Base-by-base conservation (phyloP, 2,329 filamentous ascomycete genomes). In the Colletotrichum sp. region DNA sequence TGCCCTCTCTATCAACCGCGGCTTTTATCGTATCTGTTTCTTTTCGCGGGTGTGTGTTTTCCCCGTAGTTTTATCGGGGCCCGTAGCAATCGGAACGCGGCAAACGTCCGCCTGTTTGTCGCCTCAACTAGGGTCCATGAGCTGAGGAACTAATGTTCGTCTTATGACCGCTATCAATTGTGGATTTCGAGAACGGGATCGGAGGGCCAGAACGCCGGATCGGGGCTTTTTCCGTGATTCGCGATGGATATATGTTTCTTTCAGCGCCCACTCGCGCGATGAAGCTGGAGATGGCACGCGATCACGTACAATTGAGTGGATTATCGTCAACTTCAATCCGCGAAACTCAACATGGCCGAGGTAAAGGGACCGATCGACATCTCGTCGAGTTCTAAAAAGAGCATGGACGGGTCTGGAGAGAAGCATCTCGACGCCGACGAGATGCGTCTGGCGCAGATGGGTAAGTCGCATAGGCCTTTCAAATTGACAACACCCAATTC, bases 391-490 rank as follows among this genome's bases (percentile, higher is more conserved):
- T 67, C 74, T 13, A 71, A 28, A 36, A 63, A 67, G 55, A 77
- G 76, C 58, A 16, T 65, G 32, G 76, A 77, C 13, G 76, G 38
- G 3, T 57, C 63, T 13, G 63, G 57, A 21, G 75, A 77, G 48
- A 73, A 72, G 34, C 36, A 21, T 30, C 63, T 76, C 24, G 79
- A 86, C 78, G 82, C 82, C 16, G 86, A 87, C 72, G 86, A 86
- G 76, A 64, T 84, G 34, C 84, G 85, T 72, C 78, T 87, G 78
- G 86, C 86, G 28, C 86, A 87, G 74, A 87, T 87, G 86, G 85
- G 85, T 86, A 75, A 32, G 64, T 28, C 6, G 6, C 24, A 18
- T 3, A n/a, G n/a, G 3, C 3, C 15, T 30, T 12, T 9, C 8
- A 0, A 9, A 10, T 12, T 15, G 13, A 28, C 15, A 24, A 15